phyloP scores from a whole-genome alignment of 1,284 basidiomycete species.

The Ustilago vetiveriae region DNA sequence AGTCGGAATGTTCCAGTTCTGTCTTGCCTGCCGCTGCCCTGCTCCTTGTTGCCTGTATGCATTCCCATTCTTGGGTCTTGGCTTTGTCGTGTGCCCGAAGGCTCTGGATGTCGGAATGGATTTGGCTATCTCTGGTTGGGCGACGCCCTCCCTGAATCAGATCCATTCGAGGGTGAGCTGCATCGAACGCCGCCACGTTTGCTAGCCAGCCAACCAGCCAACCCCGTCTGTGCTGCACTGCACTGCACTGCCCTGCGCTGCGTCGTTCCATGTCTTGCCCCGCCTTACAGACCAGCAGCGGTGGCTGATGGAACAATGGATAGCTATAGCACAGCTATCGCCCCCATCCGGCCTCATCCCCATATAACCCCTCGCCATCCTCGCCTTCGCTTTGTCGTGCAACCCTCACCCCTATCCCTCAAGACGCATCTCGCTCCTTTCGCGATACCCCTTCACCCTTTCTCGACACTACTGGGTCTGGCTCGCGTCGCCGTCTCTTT shows the following conservation, averaged over 20 bases:
- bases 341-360: background rate
- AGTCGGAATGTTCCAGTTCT: no score
- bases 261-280: no score
- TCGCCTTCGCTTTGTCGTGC: background rate
- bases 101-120: background rate
- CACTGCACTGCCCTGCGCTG: no score
- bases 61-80: background rate
- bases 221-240: no score
- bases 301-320: no score
- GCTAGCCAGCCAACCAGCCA: no score
- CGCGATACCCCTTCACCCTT: background rate
- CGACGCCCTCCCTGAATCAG: background rate
- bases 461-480: background rate
- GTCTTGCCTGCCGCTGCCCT: no score
- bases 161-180: no score
- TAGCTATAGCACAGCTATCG: no score
- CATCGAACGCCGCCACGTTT: background rate
- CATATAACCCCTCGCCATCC: background rate
- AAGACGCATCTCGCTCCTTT: constrained; percentile 1
- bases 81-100: background rate
- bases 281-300: no score
- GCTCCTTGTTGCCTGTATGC: no score
- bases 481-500: background rate
- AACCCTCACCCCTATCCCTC: background rate
- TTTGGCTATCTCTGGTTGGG: constrained; percentile 1